A percentile compares a stretch with the other conserved stretches of the same genome.
These are phyloP conservation scores for Arthroderma sp. DNA, from an alignment of 2,329 filamentous ascomycete genomes.

Conservation along the genomic window DNA sequence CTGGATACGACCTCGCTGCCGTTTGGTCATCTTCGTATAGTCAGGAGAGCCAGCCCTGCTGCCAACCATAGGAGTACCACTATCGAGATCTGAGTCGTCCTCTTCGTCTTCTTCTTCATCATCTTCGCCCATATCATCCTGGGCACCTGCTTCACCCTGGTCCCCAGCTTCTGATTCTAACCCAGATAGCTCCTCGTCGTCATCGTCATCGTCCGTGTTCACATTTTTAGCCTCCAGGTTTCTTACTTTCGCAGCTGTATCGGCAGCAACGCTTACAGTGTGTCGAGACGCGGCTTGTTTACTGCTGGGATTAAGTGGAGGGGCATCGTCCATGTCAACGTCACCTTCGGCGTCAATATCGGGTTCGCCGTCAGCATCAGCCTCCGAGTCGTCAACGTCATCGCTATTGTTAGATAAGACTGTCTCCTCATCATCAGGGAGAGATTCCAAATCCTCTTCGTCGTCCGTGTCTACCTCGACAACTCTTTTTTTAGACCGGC, in stretches of 20 bases:
- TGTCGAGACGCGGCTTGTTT: conserved; percentile 25
- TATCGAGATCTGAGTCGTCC: conserved; percentile 31
- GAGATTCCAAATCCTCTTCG: conserved; percentile 35
- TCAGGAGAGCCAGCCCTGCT: conserved; percentile 49
- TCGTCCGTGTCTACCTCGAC: conserved; percentile 35
- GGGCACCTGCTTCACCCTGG: conserved; percentile 26
- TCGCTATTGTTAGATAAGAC: conserved; percentile 32
- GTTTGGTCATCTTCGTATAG: conserved; percentile 52
- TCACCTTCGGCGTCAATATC: conserved; percentile 21
- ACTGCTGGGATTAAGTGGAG: conserved; percentile 23
- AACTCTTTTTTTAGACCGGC: conserved; percentile 32
- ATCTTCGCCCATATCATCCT: conserved; percentile 20
- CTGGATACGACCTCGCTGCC: conserved; percentile 49
- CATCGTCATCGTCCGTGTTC: conserved; percentile 34
- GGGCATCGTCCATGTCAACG: conserved; percentile 34
- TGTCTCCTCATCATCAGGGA: conserved; percentile 34
- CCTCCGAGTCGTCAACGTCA: conserved; percentile 23
- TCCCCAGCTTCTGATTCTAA: conserved; percentile 35
- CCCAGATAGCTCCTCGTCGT: conserved; percentile 40
- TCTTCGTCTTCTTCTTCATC: conserved; percentile 30
- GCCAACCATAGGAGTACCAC: conserved; percentile 32
- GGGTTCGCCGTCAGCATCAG: conserved; percentile 20
- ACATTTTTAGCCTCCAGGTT: conserved; percentile 36
- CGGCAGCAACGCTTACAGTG: conserved; percentile 23
- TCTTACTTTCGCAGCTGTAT: conserved; percentile 25